Percentiles rank a stretch among this genome's conserved stretches.
Conservation (phyloP, 2,329 filamentous ascomycete species). For the Pezicula carpinea region DNA sequence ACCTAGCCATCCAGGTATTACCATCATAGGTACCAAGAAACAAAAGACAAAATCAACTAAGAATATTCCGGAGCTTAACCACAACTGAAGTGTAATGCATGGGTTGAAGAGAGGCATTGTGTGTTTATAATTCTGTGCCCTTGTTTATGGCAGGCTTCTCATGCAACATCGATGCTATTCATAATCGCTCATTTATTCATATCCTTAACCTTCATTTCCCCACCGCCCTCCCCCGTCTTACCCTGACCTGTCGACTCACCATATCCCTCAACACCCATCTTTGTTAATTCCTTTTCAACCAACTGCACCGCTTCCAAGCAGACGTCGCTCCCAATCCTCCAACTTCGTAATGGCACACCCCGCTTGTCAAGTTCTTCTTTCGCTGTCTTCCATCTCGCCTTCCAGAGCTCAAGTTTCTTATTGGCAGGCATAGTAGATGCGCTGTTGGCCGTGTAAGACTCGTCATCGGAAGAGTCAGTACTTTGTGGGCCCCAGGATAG, state of each 20-base stretch:
- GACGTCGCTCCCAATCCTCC: conserved; percentile 69
- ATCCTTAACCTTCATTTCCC: conserved; percentile 29
- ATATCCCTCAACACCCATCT: conserved; percentile 34
- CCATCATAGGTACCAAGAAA: neutral
- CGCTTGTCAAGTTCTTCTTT: conserved; percentile 56
- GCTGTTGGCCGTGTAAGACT: conserved; percentile 14
- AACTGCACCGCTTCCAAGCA: conserved; percentile 60
- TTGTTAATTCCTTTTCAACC: conserved; percentile 49
- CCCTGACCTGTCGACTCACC: conserved; percentile 17
- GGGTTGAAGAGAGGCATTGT: neutral
- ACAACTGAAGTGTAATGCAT: too few relatives aligned
- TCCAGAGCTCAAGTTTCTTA: conserved; percentile 72
- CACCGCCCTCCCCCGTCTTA: conserved; percentile 25
- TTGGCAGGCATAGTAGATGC: conserved; percentile 33
- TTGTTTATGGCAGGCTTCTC: neutral
- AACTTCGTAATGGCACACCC: conserved; percentile 66
- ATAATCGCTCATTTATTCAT: conserved; percentile 16
- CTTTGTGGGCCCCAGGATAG: conserved; percentile 15
- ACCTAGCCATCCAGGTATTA: neutral
- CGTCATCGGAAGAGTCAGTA: conserved; percentile 23
- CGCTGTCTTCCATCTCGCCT: conserved; percentile 60
- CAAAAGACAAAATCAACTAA: neutral
- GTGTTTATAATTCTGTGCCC: neutral
- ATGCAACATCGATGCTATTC: neutral
- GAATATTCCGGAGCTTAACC: too few relatives aligned